These are phyloP conservation scores for Vigna radiata DNA, from an alignment of 306 rosid genomes.

Conservation along the genomic window DNA sequence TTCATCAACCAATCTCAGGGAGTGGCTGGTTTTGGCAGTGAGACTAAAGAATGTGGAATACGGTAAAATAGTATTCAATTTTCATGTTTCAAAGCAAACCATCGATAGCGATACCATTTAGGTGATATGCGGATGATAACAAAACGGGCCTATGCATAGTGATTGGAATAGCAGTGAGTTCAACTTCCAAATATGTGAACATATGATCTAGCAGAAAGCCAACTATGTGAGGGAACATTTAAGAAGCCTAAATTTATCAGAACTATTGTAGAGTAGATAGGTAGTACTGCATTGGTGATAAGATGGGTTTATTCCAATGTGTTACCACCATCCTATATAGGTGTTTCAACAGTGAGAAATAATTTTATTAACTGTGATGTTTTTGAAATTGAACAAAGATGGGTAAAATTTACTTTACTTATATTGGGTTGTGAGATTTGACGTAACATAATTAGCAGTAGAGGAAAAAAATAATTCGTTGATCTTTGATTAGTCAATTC, in stretches of 20 bases:
- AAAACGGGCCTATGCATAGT: conserved; percentile 6
- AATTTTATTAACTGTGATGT: conserved; percentile 2
- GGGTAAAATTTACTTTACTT: background rate
- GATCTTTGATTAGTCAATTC: conserved; percentile 5
- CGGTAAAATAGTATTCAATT: conserved; percentile 56
- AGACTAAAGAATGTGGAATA: conserved; percentile 51
- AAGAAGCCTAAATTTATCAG: background rate
- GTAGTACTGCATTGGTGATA: conserved; percentile 3
- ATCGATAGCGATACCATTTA: conserved; percentile 5
- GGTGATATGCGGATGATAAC: conserved; percentile 20
- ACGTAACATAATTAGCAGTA: background rate
- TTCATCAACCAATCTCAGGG: conserved; percentile 42
- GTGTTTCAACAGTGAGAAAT: conserved; percentile 5
- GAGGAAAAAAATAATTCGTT: background rate
- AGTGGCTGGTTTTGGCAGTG: conserved; percentile 47
- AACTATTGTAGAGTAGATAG: conserved; percentile 16
- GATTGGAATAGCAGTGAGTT: conserved; percentile 5
- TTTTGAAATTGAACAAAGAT: conserved; percentile 18
- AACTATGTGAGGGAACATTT: background rate
- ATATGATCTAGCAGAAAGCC: background rate
- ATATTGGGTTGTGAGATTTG: background rate
- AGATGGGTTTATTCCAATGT: conserved; percentile 5
- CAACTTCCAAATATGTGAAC: conserved; percentile 29
- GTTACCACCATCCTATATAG: background rate
- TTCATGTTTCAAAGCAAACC: conserved; percentile 6